Conservation (phyloP, 257 asterid genomes). For the Solanum medicagineum region DNA sequence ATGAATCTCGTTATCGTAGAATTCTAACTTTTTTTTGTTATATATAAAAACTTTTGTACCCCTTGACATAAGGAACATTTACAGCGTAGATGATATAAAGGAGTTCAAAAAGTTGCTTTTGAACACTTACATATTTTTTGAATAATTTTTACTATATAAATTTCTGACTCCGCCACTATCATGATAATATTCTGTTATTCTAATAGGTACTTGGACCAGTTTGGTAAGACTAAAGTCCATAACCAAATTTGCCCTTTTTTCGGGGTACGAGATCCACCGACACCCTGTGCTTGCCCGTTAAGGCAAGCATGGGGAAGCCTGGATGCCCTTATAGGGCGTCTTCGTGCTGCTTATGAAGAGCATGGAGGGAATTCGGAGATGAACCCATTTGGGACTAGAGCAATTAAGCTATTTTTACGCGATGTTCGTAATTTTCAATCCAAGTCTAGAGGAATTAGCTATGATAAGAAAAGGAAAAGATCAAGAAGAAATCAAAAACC, state of each 20-base stretch:
- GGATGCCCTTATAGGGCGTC: conserved; percentile 28
- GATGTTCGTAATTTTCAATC: conserved; percentile 34
- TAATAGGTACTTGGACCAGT: conserved; percentile 18
- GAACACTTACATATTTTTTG: not conserved
- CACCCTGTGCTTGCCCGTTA: conserved; percentile 22
- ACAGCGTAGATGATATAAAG: not conserved
- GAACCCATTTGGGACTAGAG: conserved; percentile 23
- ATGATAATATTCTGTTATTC: not conserved
- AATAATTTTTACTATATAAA: not conserved
- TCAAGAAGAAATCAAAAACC: not conserved
- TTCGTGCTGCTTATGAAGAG: conserved; percentile 32
- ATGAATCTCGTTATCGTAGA: not conserved
- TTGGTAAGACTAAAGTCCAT: conserved; percentile 32
- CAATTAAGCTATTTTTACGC: conserved; percentile 19
- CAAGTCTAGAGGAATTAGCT: conserved; percentile 32
- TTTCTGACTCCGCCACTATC: not conserved
- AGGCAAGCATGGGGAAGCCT: conserved; percentile 38
- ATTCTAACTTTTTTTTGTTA: not conserved
- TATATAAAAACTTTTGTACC: not conserved
- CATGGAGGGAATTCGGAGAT: conserved; percentile 21
- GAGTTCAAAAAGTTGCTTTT: not conserved
- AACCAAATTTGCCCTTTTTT: conserved; percentile 23
- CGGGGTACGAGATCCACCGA: conserved; percentile 18
- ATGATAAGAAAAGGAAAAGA: conserved; percentile 29
- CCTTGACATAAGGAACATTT: not conserved